Percentiles rank a stretch among this genome's conserved stretches.
Conservation (phyloP, 495 filamentous ascomycete species). For the Lasiosphaeria ovina region DNA sequence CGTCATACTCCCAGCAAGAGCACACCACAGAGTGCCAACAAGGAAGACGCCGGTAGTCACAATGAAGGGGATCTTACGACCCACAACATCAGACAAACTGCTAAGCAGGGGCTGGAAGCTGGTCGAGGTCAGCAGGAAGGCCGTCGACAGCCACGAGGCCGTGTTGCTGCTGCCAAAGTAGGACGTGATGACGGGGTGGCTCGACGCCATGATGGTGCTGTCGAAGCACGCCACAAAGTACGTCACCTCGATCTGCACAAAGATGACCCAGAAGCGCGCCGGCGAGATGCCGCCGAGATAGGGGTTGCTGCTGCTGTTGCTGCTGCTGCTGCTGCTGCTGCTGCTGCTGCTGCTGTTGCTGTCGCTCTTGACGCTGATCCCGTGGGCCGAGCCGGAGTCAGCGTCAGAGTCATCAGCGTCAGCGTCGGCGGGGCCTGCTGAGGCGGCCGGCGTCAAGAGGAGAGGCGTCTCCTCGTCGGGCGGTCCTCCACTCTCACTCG, state of each 20-base stretch:
- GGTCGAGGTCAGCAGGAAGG: constrained; percentile 74
- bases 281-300: constrained; percentile 37
- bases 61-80: constrained; percentile 67
- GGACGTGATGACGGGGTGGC: constrained; percentile 77
- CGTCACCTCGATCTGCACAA: constrained; percentile 34
- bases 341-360: constrained; percentile 1
- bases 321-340: constrained; percentile 2
- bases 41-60: constrained; percentile 62
- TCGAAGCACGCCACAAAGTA: constrained; percentile 60
- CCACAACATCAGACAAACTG: constrained; percentile 68
- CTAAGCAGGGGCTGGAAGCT: constrained; percentile 72
- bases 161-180: constrained; percentile 72
- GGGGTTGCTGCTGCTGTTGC: constrained; percentile 14
- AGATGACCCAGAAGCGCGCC: constrained; percentile 40
- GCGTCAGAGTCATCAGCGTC: too few species aligned
- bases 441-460: not conserved
- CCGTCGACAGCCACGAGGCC: constrained; percentile 78
- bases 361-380: too few species aligned
- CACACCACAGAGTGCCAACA: constrained; percentile 69
- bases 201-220: constrained; percentile 76
- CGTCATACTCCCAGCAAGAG: constrained; percentile 64
- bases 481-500: not conserved
- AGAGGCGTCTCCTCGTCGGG: constrained; percentile 1
- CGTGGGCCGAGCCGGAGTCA: too few species aligned
- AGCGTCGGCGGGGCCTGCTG: not conserved